Base-by-base conservation (phyloP, 345 rosid species). In the Clarkia xantiana region DNA sequence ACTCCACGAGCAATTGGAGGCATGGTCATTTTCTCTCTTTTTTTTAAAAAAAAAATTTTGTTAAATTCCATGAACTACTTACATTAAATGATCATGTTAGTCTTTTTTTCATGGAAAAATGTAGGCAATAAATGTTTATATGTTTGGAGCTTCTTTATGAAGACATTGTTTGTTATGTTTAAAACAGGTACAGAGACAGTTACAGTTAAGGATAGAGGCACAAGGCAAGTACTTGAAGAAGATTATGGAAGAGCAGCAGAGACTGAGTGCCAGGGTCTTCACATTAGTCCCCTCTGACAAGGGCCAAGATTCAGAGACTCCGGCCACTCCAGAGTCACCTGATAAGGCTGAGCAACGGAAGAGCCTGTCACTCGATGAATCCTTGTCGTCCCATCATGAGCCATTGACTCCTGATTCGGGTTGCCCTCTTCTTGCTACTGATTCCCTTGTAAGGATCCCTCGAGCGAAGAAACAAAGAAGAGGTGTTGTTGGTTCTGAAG, bases 1-100 rank as follows among this genome's bases (percentile, higher is more conserved):
- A 55, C 66, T 89, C 60, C 97, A 85, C 56, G 97, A 89, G 74
- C 97, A 89, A 70, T 71, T 89, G 62, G 97, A 89, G 84, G 97
- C 40, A 48, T 9, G 61, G 8, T 48, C 5, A 5, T 40, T 49
- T 42, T n/a, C 25, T 40, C 40, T 23, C 19, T 14, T n/a, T n/a
- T n/a, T n/a, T n/a, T n/a, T n/a, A n/a, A n/a, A n/a, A n/a, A n/a
- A n/a, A 10, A 29, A n/a, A 18, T 19, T 9, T 20, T 44, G 7
- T 38, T 55, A 18, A 14, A 45, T 14, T 18, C 25, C 25, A 22
- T 22, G 25, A 22, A 22, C 34, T n/a, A n/a, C n/a, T n/a, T n/a
- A n/a, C n/a, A n/a, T n/a, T n/a, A n/a, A n/a, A n/a, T n/a, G n/a
- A n/a, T n/a, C n/a, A n/a, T n/a, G n/a, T n/a, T n/a, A n/a, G n/a